Base-by-base conservation (phyloP, 345 rosid species). In the Kandelia obovata region DNA sequence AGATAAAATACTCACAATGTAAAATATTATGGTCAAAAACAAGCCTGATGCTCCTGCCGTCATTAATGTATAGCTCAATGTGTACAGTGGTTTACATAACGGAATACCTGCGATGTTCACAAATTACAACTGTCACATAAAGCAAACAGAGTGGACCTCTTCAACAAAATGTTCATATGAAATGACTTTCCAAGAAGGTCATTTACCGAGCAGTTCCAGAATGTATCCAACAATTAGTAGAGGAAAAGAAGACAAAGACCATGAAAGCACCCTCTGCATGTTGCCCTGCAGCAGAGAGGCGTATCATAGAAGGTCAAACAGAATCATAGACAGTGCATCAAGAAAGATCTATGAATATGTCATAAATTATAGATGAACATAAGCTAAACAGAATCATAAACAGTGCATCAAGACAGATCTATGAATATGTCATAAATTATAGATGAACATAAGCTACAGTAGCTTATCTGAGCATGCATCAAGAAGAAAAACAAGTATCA, bases 31-130 rank as follows among this genome's bases (percentile, higher is more conserved):
- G 27, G 83, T 77, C 61, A 86, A 74, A 34, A 79, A 25, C 83
- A 84, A 68, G 58, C 90, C 86, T 15, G 90, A 81, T 71, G 80
- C 85, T 71, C 88, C 87, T 16, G 85, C 80, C 20, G 86, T 82
- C 79, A 84, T 57, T 76, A 82, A 84, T 78, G 65, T 73, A 66
- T 86, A 84, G 74, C 88, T 84, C 72, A 84, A 69, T 16, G 85
- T 84, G 68, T 86, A 84, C 17, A 86, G 69, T 32, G 91, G 86
- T 60, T 86, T 81, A 66, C 73, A 81, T 67, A 82, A 67, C 56
- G 88, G 91, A 71, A 84, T 73, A 27, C 91, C 91, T 82, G 84
- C 62, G 53, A 55, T 56, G 57, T 71, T 53, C 61, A 49, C 58
- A 62, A n/a, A 17, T 17, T 15, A 20, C 37, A 59, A 11, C 28